Evolutionary conservation across 495 filamentous ascomycete genomes (phyloP), one percentile per base, ranked within the genome.

Genomic region (Hyaloscypha bicolor): DNA sequence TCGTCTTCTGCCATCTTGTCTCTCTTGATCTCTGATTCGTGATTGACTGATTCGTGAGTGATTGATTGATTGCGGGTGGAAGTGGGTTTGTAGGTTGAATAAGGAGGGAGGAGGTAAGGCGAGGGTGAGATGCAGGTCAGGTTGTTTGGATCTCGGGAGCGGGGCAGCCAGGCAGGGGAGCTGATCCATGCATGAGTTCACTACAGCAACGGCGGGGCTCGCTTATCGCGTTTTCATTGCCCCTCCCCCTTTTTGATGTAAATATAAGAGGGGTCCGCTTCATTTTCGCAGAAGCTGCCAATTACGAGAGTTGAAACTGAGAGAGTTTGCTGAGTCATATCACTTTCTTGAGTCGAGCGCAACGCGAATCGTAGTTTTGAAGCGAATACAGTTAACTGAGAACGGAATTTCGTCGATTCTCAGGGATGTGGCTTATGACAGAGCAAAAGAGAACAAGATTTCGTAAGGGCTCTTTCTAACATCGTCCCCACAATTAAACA

Each of bases 1-100:
- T 6, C 5, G 4, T 37, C 31, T n/a, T 66, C 64, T 9, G 64
- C 29, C 64, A 66, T 66, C 32, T 53, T 66, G 45, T 22, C 22
- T 48, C 6, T 29, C 16, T 16, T 31, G 53, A 14, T 29, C 19
- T 5, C 19, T 56, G 53, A 8, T 30, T 56, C 9, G 22, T 29
- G 21, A 56, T 56, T 11, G 22, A 53, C 9, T n/a, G 2, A 53
- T 11, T 16, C 5, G 51, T 53, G 16, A 8, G 16, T 53, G 51
- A 29, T 29, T 56, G 53, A 29, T 29, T 56, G 19, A 25, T 56
- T 56, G 53, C 30, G 53, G 5, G 9, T 31, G 9, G 53, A 29
- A 31, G 19, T 37, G 12, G 35, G 35, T 37, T 37, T 12, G 35
- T 25, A 37, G 35, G 35, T 37, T 56, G 53, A 30, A 25, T 53